Percentiles rank a stretch among this genome's conserved stretches.
Evolutionary conservation across 2,329 filamentous ascomycete genomes (phyloP).

Genomic region (Byssoonygena ceratinophila): DNA sequence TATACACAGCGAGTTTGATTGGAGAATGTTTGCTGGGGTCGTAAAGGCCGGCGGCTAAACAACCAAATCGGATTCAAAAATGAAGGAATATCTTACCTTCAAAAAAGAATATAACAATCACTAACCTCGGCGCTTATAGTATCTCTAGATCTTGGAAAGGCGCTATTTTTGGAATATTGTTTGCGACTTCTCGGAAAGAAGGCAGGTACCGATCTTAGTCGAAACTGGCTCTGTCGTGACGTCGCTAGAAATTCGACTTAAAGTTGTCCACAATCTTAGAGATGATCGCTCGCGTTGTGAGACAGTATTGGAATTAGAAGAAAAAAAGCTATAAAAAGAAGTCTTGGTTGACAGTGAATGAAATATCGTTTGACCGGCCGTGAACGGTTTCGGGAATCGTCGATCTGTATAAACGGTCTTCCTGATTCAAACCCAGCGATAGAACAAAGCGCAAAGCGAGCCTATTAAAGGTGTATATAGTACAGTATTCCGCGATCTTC

Average conservation of each 20-base stretch:
- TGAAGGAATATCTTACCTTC: conserved; percentile 5
- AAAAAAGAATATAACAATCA: background rate
- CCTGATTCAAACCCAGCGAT: background rate
- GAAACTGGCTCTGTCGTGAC: background rate
- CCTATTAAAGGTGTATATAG: conserved; percentile 4
- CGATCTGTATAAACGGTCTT: background rate
- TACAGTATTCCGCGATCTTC: background rate
- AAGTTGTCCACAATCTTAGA: background rate
- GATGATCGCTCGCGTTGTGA: background rate
- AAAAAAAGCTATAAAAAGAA: no score
- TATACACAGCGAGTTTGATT: background rate
- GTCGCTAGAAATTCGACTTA: background rate
- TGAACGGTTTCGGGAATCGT: background rate
- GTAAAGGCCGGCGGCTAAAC: conserved; percentile 6
- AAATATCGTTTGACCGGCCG: background rate
- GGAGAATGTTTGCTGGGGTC: conserved; percentile 7
- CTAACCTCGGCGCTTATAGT: background rate
- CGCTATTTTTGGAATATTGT: background rate
- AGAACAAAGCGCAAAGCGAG: background rate
- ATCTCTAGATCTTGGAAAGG: background rate
- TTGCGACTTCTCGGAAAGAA: background rate
- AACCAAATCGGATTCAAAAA: conserved; percentile 1
- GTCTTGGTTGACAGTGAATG: background rate
- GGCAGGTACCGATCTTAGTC: background rate
- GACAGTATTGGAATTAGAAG: background rate